Conservation (phyloP, 768 basidiomycete species). For the Termitomyces sp. region DNA sequence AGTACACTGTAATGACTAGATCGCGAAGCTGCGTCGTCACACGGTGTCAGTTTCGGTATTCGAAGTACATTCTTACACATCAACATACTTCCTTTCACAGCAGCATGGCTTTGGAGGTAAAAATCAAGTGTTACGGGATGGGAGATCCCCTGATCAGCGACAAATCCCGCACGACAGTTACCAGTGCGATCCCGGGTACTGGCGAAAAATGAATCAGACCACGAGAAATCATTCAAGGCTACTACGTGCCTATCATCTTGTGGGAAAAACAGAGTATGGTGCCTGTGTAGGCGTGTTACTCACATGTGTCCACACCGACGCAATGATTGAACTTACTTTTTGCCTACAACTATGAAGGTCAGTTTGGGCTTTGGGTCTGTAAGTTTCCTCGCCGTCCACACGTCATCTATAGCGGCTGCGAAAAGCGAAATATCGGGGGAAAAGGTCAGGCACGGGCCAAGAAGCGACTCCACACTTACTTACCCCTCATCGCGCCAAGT, state of each 20-base stretch:
- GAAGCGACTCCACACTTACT: background rate
- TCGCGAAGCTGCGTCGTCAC: conserved; percentile 33
- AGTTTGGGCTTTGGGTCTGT: conserved; percentile 28
- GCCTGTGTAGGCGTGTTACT: conserved; percentile 13
- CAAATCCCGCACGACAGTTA: conserved; percentile 43
- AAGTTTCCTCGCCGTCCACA: conserved; percentile 23
- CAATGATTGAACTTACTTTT: conserved; percentile 20
- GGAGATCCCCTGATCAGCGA: conserved; percentile 43
- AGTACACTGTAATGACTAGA: conserved; percentile 54
- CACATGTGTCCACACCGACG: background rate
- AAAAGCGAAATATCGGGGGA: background rate
- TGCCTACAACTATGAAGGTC: conserved; percentile 58
- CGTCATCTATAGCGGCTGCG: conserved; percentile 31
- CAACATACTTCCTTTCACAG: conserved; percentile 40
- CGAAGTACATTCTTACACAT: background rate
- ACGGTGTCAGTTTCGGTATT: background rate
- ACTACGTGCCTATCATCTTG: conserved; percentile 18
- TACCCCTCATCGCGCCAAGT: conserved; percentile 10
- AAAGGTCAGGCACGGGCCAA: background rate
- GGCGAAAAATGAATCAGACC: conserved; percentile 1
- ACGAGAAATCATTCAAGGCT: background rate
- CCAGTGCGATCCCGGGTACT: conserved; percentile 52
- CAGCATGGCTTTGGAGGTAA: conserved; percentile 52
- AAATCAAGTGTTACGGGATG: conserved; percentile 54
- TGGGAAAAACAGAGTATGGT: conserved; percentile 49